Base-by-base conservation (phyloP, 2,329 filamentous ascomycete species). In the Nemania sp. region DNA sequence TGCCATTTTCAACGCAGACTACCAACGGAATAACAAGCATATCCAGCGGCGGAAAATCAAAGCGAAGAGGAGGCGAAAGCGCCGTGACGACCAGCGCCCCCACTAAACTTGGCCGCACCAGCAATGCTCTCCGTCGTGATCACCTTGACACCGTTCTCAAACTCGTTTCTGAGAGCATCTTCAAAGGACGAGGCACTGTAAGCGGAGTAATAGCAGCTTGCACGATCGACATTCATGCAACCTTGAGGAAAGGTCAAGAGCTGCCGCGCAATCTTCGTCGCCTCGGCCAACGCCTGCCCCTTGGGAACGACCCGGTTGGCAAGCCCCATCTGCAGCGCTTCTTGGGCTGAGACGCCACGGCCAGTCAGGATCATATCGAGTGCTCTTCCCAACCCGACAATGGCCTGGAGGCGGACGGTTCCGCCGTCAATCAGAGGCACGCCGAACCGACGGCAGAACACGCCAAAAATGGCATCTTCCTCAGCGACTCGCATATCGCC, bases 381-480 rank as follows among this genome's bases (percentile, higher is more conserved):
- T 3, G 48, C 48, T 14, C 48, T 43, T 7, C 48, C 48, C 40
- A 50, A 7, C 2, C 48, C 48, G 12, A 50, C 17, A 19, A 50
- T 50, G 2, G 48, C 48, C 17, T 50, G 48, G 17, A 50, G 48
- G 12, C 48, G 48, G 7, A 44, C 48, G 17, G 48, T 50, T 9
- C 48, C 48, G 14, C 48, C 48, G 23, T 50, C 48, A 40, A 50
- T 39, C n/a, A 50, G 40, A 6, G 48, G 48, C 9, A 50, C 48
- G 6, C 47, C 48, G 14, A 50, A 50, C 9, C 48, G 43, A 37
- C 48, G 48, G 19, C 48, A 44, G 15, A 50, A 50, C 3, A 50
- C 48, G n/a, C 48, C 48, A 19, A 50, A 50, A 31, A 50, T 23
- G 23, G 48, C 48, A n/a, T 50, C 48, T 30, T 50, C 48, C 22